Percentiles rank a stretch among this genome's conserved stretches.
Evolutionary conservation across 2,329 filamentous ascomycete species (phyloP).

Genomic region (Stachybotrys elegans): DNA sequence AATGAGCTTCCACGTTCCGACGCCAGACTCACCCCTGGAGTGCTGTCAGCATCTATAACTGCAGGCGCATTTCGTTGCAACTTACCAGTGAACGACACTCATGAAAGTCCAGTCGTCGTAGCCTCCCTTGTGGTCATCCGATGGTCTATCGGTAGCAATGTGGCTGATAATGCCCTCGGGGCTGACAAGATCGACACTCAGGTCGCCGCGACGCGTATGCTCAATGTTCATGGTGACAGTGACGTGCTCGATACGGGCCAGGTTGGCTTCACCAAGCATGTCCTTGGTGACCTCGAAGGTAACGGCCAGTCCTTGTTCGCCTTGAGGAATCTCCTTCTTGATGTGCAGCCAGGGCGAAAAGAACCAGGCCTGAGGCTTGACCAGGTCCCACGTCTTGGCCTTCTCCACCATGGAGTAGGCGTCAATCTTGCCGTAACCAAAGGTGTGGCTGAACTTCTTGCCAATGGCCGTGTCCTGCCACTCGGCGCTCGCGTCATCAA

Average conservation of each 20-base stretch:
- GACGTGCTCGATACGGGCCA: slow-evolving; percentile 86
- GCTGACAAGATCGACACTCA: slow-evolving; percentile 88
- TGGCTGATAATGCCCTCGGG: slow-evolving; percentile 78
- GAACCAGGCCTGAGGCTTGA: slow-evolving; percentile 95
- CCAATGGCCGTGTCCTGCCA: slow-evolving; percentile 81
- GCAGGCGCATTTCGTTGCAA: slow-evolving; percentile 4
- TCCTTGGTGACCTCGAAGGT: slow-evolving; percentile 77
- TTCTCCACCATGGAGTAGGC: slow-evolving; percentile 78
- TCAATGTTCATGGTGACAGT: slow-evolving; percentile 96
- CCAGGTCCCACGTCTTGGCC: slow-evolving; percentile 78
- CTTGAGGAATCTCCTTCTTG: slow-evolving; percentile 79
- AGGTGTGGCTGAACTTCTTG: slow-evolving; percentile 88
- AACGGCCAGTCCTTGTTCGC: slow-evolving; percentile 70
- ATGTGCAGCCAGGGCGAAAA: slow-evolving; percentile 93
- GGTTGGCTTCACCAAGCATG: slow-evolving; percentile 75
- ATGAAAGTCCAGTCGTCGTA: slow-evolving; percentile 99
- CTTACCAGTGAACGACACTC: slow-evolving; percentile 92
- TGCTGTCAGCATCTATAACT: not conserved
- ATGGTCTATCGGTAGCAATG: slow-evolving; percentile 67
- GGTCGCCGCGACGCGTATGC: slow-evolving; percentile 80
- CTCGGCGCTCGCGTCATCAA: slow-evolving; percentile 64
- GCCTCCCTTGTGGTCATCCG: slow-evolving; percentile 62
- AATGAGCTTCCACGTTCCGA: slow-evolving; percentile 87
- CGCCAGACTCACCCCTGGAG: slow-evolving; percentile 74
- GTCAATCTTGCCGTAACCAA: slow-evolving; percentile 93